Evolutionary conservation across 345 rosid species (phyloP), one percentile per base, ranked within the genome.

Genomic region (Acer yangbiense): DNA sequence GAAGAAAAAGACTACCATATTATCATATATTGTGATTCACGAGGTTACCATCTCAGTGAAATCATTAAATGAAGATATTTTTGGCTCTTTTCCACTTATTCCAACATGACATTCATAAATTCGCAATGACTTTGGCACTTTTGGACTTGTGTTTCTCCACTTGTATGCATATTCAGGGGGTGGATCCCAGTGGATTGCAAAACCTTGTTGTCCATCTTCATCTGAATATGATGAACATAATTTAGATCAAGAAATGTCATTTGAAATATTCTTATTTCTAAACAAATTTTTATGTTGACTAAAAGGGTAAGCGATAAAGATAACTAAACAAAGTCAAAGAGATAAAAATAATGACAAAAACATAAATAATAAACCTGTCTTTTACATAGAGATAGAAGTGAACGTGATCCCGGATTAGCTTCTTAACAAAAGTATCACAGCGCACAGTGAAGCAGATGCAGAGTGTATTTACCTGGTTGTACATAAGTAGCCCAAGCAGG

Each of bases 401-500:
- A 54, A 76, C 21, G 20, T 55, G 16, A 52, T 17, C 39, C 39
- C 20, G 18, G 29, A 65, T 35, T 39, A 46, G 69, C n/a, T 74
- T 12, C 44, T 76, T 10, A 11, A 39, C 11, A 52, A 55, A 69
- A 23, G 44, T 55, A 65, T 16, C 41, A 72, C 68, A 68, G 29
- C 3, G 44, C 3, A 29, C 74, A 77, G 77, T 41, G 20, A 58
- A 66, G 68, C 20, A 52, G 71, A 72, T 69, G 76, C 72, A 50
- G 23, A 41, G 52, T 32, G 44, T 66, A 32, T 54, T 84, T 88
- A 92, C 99, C 96, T 78, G 99, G 96, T 84, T 93, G 83, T 65
- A 95, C 98, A 76, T 92, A 95, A 39, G 92, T 90, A 81, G 99
- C 97, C 99, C 99, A 93, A 73, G 99, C 97, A 75, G 99, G 98